These are phyloP conservation scores for Drosera capensis DNA, from an alignment of 148 eudicot genomes.

Conservation along the genomic window DNA sequence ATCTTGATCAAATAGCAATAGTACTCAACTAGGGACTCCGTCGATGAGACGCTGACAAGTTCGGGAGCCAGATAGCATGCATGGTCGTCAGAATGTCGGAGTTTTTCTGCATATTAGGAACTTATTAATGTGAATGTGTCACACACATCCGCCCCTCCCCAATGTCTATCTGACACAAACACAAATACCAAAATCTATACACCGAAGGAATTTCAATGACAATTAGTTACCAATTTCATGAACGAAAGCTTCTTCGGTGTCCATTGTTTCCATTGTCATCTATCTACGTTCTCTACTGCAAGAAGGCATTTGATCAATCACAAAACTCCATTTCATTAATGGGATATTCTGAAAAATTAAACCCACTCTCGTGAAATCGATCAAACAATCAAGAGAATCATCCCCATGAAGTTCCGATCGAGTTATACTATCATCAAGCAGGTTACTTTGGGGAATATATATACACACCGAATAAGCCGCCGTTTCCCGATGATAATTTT, in stretches of 20 bases:
- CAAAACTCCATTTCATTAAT: too few relatives aligned
- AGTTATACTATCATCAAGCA: too few relatives aligned
- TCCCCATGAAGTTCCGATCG: too few relatives aligned
- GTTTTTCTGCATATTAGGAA: conserved; percentile 15
- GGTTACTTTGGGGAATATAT: too few relatives aligned
- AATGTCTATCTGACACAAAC: conserved; percentile 1
- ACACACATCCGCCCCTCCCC: too few relatives aligned
- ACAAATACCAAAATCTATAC: not conserved
- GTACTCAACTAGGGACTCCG: conserved; percentile 14
- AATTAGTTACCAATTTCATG: conserved; percentile 33
- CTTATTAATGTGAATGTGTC: not conserved
- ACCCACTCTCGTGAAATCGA: too few relatives aligned
- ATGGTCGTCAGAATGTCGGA: conserved; percentile 26
- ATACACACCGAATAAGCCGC: too few relatives aligned
- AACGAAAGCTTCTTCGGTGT: conserved; percentile 25
- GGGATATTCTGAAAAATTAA: too few relatives aligned
- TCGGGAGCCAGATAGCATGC: conserved; percentile 47
- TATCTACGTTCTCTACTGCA: too few relatives aligned
- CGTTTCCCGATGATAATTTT: too few relatives aligned
- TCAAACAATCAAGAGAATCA: too few relatives aligned
- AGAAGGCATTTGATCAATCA: too few relatives aligned
- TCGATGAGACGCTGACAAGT: conserved; percentile 23
- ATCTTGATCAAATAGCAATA: conserved; percentile 52
- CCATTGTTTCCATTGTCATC: not conserved
- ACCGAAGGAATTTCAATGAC: not conserved